Evolutionary conservation across 176 grass and related monocot genomes (phyloP).

Genomic region (Panicum miliaceum): DNA sequence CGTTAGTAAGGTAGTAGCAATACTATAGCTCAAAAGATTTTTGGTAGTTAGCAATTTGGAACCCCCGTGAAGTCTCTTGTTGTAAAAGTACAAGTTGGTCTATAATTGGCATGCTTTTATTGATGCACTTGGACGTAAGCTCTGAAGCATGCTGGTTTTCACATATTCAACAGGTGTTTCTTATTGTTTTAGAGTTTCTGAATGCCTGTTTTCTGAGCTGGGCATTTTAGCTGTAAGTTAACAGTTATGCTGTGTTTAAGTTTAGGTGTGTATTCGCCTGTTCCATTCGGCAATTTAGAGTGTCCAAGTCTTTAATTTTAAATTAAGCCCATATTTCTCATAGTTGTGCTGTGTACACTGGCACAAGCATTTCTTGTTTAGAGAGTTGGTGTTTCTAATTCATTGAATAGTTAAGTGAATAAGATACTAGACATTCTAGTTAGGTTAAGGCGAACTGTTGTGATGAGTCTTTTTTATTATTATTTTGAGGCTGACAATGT

Average conservation of each 20-base stretch:
- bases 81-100: neutral
- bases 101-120: neutral
- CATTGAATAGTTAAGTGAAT: neutral
- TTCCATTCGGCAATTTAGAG: neutral
- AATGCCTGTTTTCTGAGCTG: neutral
- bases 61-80: neutral
- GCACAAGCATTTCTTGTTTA: neutral
- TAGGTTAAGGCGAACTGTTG: neutral
- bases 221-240: neutral
- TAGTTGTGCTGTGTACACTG: neutral
- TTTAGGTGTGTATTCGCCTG: neutral
- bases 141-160: neutral
- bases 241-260: neutral
- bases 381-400: neutral
- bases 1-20: neutral
- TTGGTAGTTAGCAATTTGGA: neutral
- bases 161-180: neutral
- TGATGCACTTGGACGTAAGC: neutral
- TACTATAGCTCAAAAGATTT: neutral
- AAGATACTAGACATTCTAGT: neutral
- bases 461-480: neutral
- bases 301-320: neutral
- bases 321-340: too few species aligned
- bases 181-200: neutral
- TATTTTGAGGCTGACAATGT: neutral